Evolutionary conservation across 1,284 basidiomycete genomes (phyloP), one percentile per base, ranked within the genome.

Genomic region (Trametes polyzona): DNA sequence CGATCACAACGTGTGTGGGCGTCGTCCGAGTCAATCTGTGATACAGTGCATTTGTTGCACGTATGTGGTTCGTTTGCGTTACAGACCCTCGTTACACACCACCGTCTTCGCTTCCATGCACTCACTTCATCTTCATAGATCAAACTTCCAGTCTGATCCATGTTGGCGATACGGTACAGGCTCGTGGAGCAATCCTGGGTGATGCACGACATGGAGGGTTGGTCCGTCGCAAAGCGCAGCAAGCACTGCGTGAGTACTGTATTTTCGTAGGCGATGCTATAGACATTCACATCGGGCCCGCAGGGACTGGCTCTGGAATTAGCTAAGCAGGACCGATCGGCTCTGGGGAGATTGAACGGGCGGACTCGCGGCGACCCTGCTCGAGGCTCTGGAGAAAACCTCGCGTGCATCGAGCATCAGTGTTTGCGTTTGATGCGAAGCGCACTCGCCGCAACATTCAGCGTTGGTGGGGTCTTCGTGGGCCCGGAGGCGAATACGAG

Each of bases 351-450:
- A 47, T 47, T 47, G 33, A 26, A 36, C 29, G 24, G 30, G 30
- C 44, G 17, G 9, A 30, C 11, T 10, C 4, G 23, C 6, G 24
- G 32, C 33, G 10, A 30, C 5, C 30, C 44, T 27, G 44, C 44
- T 47, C 46, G 46, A 47, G 43, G 29, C 33, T 30, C 23, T n/a
- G n/a, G n/a, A n/a, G n/a, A n/a, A n/a, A n/a, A n/a, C 23, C 23
- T 41, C 29, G 26, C 35, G 10, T 14, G n/a, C 39, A 4, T 23
- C 51, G 42, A 52, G 33, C 24, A 53, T 53, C 52, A 53, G 14
- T 8, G 36, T 53, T 47, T 40, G 52, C 43, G 52, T 53, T 46
- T 53, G 52, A 41, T 53, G 27, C n/a, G n/a, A n/a, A n/a, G n/a
- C n/a, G n/a, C n/a, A n/a, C n/a, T n/a, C n/a, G n/a, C n/a, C n/a